Base-by-base conservation (phyloP, 2,329 filamentous ascomycete genomes). In the Calycina marina region DNA sequence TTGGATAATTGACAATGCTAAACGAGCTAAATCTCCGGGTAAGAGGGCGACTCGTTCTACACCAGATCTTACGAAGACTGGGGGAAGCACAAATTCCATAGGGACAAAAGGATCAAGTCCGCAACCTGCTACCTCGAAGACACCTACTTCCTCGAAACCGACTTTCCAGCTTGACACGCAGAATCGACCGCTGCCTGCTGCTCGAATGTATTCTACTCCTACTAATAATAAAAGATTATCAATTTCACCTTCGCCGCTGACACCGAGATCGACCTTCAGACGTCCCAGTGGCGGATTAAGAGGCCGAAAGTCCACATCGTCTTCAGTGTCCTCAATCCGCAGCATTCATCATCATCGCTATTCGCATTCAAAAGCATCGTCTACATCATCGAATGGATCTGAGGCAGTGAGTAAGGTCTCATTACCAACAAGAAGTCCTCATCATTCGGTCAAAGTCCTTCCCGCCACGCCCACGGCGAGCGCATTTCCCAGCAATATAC, bases 271-370 rank as follows among this genome's bases (percentile, higher is more conserved):
- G 4, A 82, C 81, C 1, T 79, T 92, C 47, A 75, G 90, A 8
- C 78, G 85, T 20, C 74, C 83, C 2, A 93, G 84, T 4, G 72
- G 69, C 26, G 86, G 88, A 17, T 67, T 96, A 27, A 73, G 86
- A 16, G 88, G 90, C 22, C 74, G 90, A 39, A 96, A 96, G 54
- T 96, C 88, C 1, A 98, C 90, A 0, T 94, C 85, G 0, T 93
- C 85, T 0, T 96, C 86, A 0, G 76, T 98, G 11, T 94, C 85
- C 1, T 93, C 85, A 0, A 77, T 98, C 36, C 77, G 90, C 37
- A 92, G 81, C 27, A 84, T 96, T 50, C 85, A 88, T 48, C 82
- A 86, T 44, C 78, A 84, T 42, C 75, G 78, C 32, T 81, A 90
- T 52, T 77, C 78, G 2, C 88, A 94, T 54, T 93, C 85, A 14